A percentile compares a stretch with the other conserved stretches of the same genome.
Evolutionary conservation across 2,329 filamentous ascomycete genomes (phyloP).

Genomic region (Huntiella moniliformis): DNA sequence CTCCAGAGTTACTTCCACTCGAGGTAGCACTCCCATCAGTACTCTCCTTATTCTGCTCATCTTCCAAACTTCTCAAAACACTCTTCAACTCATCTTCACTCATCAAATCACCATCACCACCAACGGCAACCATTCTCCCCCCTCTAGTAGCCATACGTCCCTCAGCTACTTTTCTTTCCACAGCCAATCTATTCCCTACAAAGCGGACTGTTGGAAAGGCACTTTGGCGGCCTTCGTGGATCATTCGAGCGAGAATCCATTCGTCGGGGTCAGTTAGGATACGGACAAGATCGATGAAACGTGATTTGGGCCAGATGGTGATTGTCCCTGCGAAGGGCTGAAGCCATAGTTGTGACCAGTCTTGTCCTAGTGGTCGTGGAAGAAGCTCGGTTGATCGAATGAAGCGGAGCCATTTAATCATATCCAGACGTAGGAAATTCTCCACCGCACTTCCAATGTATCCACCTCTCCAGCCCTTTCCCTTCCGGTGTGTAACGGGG

Average conservation of each 20-base stretch:
- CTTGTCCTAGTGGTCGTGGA: conserved; percentile 75
- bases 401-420: conserved; percentile 96
- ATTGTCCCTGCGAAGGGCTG: conserved; percentile 89
- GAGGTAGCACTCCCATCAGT: conserved; percentile 1
- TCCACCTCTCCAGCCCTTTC: conserved; percentile 86
- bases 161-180: conserved; percentile 52
- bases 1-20: not conserved
- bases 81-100: conserved; percentile 40
- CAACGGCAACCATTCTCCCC: conserved; percentile 32
- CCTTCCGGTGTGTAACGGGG: conserved; percentile 82
- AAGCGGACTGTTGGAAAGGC: conserved; percentile 87
- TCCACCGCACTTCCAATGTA: conserved; percentile 85
- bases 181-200: conserved; percentile 65
- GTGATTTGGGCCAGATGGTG: conserved; percentile 83
- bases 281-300: conserved; percentile 60
- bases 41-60: conserved; percentile 14
- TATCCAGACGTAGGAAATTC: conserved; percentile 87
- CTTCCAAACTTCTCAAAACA: conserved; percentile 20
- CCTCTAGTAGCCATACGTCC: conserved; percentile 36
- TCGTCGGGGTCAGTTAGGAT: conserved; percentile 72
- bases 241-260: conserved; percentile 63
- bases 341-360: conserved; percentile 93
- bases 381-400: conserved; percentile 81
- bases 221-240: conserved; percentile 75
- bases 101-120: conserved; percentile 29